Evolutionary conservation across 805 yeast species (phyloP).

Genomic region (Lachancea lanzarotensis): DNA sequence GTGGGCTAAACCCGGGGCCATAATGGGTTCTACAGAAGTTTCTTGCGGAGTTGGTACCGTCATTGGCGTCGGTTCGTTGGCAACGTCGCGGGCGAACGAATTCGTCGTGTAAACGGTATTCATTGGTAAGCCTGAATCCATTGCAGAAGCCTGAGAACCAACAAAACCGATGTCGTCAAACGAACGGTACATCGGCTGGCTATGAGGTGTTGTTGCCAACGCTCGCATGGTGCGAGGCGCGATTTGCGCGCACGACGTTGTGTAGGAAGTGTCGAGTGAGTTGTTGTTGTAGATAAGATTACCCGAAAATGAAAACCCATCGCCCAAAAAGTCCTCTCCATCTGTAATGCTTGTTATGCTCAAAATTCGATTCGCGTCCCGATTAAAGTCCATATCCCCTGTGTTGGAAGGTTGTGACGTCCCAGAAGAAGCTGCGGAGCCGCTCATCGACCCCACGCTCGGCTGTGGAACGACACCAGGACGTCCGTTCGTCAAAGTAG

Average conservation of each 20-base stretch:
- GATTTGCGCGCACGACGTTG: constrained; percentile 30
- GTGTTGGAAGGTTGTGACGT: not conserved
- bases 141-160: not conserved
- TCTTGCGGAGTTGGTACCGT: not conserved
- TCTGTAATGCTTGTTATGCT: constrained; percentile 8
- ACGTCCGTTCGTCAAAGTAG: constrained; percentile 2
- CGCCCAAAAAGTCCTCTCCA: constrained; percentile 7
- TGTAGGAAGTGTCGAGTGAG: constrained; percentile 10
- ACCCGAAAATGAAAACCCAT: constrained; percentile 7
- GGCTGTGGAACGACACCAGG: constrained; percentile 10
- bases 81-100: not conserved
- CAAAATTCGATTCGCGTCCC: constrained; percentile 3
- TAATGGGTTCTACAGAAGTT: constrained; percentile 12
- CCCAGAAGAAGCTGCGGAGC: not conserved
- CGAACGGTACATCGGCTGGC: not conserved
- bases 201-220: constrained; percentile 8
- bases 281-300: constrained; percentile 11
- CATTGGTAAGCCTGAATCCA: not conserved
- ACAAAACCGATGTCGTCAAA: constrained; percentile 1
- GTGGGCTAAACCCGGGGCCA: not conserved
- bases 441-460: constrained; percentile 4
- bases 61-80: not conserved
- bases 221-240: constrained; percentile 32
- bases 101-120: not conserved
- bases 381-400: not conserved